Evolutionary conservation across 2,329 filamentous ascomycete genomes (phyloP).

Genomic region (Coniochaeta pulveracea): DNA sequence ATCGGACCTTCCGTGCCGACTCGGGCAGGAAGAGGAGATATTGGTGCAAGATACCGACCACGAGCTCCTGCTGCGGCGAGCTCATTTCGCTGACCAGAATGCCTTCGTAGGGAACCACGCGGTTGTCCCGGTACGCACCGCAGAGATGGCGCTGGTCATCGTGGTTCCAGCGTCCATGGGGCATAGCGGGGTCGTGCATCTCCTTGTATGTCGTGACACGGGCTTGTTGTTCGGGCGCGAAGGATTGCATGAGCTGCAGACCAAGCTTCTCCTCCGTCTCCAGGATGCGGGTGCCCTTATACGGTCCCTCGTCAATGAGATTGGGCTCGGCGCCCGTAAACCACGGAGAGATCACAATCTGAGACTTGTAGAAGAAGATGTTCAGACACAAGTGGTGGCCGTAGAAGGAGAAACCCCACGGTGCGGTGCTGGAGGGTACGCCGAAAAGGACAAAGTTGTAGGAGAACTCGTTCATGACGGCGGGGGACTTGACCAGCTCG

Average conservation of each 20-base stretch:
- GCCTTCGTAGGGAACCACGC: constrained; percentile 65
- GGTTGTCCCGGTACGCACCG: constrained; percentile 70
- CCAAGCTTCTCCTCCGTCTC: constrained; percentile 53
- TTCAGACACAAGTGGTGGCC: constrained; percentile 70
- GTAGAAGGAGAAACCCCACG: constrained; percentile 68
- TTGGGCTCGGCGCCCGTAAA: constrained; percentile 78
- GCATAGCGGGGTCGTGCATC: constrained; percentile 56
- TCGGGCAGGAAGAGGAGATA: constrained; percentile 59
- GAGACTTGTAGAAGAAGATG: constrained; percentile 51
- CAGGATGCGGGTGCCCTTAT: constrained; percentile 54
- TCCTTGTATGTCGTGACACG: constrained; percentile 44
- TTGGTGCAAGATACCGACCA: constrained; percentile 49
- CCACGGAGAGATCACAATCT: constrained; percentile 61
- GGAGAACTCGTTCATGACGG: constrained; percentile 61
- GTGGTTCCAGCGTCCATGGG: constrained; percentile 61
- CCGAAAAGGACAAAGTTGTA: constrained; percentile 71
- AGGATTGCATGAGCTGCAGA: constrained; percentile 57
- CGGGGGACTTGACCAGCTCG: constrained; percentile 47
- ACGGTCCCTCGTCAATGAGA: constrained; percentile 52
- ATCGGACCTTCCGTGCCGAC: constrained; percentile 37
- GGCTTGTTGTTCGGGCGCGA: constrained; percentile 31
- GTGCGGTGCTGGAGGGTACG: constrained; percentile 36
- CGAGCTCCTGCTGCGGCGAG: constrained; percentile 34
- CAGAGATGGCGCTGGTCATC: constrained; percentile 71
- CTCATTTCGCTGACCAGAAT: constrained; percentile 39